Percentiles rank a stretch among this genome's conserved stretches.
Conservation (phyloP, 2,329 filamentous ascomycete species). For the Penicillium olsonii region DNA sequence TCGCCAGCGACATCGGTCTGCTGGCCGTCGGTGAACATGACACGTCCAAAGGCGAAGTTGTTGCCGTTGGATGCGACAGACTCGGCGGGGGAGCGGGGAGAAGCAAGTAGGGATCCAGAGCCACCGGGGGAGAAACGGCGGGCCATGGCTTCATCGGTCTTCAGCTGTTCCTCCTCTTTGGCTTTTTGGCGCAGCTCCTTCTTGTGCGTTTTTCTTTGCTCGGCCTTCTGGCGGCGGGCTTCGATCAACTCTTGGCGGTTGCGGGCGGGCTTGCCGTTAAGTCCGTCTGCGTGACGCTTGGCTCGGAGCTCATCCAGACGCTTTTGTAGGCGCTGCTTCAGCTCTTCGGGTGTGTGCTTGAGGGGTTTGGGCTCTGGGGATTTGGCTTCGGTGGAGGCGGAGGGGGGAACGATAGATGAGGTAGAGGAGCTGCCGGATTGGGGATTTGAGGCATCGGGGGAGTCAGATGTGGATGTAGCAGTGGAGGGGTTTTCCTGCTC, state of each 20-base stretch:
- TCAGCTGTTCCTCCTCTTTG: conserved; percentile 74
- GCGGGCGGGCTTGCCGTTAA: conserved; percentile 76
- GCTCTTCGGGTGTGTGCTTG: conserved; percentile 70
- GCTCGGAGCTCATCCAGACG: conserved; percentile 83
- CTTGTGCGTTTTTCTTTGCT: conserved; percentile 82
- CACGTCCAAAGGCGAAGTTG: conserved; percentile 84
- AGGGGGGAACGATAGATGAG: conserved; percentile 61
- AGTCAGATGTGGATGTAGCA: conserved; percentile 54
- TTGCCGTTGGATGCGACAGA: conserved; percentile 49
- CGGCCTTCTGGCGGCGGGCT: conserved; percentile 80
- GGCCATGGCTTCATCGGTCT: conserved; percentile 59
- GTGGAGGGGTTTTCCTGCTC: conserved; percentile 42
- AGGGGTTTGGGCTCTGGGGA: conserved; percentile 57
- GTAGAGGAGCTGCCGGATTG: conserved; percentile 64
- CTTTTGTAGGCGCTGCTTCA: conserved; percentile 76
- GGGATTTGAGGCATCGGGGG: conserved; percentile 59
- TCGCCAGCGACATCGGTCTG: conserved; percentile 71
- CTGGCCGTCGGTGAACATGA: conserved; percentile 87
- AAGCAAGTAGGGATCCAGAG: conserved; percentile 59
- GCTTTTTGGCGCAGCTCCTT: conserved; percentile 77
- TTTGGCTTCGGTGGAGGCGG: conserved; percentile 30
- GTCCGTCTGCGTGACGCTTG: conserved; percentile 81
- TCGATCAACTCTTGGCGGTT: conserved; percentile 93
- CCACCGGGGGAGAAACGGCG: conserved; percentile 58
- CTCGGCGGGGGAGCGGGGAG: conserved; percentile 53